These are phyloP conservation scores for Hypoxylon subgilvum DNA, from an alignment of 495 filamentous ascomycete genomes.

Conservation along the genomic window DNA sequence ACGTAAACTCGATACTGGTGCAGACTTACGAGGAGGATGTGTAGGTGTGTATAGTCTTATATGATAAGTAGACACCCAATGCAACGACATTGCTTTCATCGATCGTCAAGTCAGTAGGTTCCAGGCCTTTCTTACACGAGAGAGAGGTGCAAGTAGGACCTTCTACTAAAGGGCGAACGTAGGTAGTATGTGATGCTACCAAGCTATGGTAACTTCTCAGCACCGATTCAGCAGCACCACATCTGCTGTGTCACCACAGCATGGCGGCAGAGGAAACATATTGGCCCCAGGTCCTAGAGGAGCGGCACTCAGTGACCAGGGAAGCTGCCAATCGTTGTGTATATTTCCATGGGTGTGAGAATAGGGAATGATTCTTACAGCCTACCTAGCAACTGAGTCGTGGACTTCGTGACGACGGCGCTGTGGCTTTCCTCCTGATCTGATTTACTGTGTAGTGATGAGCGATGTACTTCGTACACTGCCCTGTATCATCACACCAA, in stretches of 20 bases:
- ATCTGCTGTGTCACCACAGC: conserved; percentile 29
- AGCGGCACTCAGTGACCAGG: conserved; percentile 25
- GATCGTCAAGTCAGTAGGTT: background rate
- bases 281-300: conserved; percentile 32
- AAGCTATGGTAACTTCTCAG: conserved; percentile 3
- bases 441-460: conserved; percentile 16
- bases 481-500: conserved; percentile 13
- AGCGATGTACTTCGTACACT: too few relatives aligned
- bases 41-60: background rate
- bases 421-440: conserved; percentile 19
- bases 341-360: conserved; percentile 18
- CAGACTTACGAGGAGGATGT: background rate
- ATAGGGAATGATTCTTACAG: conserved; percentile 17
- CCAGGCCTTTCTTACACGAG: background rate
- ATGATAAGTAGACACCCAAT: background rate
- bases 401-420: conserved; percentile 20
- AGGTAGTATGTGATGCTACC: conserved; percentile 11
- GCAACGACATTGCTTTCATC: background rate
- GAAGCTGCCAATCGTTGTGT: conserved; percentile 14
- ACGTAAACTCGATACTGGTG: background rate
- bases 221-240: conserved; percentile 24
- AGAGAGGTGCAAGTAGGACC: conserved; percentile 7
- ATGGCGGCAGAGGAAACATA: conserved; percentile 28
- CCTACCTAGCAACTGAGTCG: conserved; percentile 18
- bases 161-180: conserved; percentile 8